Base-by-base conservation (phyloP, 2,329 filamentous ascomycete genomes). In the Ophiocordyceps camponoti-rufipedis region DNA sequence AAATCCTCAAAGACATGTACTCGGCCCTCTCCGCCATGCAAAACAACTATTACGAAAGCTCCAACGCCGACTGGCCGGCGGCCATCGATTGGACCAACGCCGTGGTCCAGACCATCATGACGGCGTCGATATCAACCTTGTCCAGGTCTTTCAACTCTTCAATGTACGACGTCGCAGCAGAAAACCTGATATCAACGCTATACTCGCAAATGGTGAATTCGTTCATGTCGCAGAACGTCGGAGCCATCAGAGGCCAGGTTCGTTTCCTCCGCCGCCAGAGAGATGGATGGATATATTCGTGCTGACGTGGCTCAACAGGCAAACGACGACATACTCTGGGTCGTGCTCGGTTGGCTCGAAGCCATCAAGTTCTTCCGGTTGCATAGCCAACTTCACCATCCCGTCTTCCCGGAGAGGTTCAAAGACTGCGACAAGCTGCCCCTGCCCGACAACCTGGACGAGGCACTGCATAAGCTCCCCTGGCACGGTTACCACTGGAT, bases 311-410 rank as follows among this genome's bases (percentile, higher is more conserved):
- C 9, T 10, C n/a, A 5, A 3, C 2, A 91, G 67, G 89, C 89
- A 0, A 94, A 81, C 58, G 89, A 95, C 57, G 89, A 96, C 59
- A 94, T 94, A 66, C 73, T 94, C 3, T 96, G 89, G 89, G 86
- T 95, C 1, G 86, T 93, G 2, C 70, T 96, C 35, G 85, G 82
- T 50, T 95, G 89, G 88, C 66, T 95, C 45, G 85, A 94, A 57
- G 76, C 75, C 43, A 74, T 87, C 50, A 79, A 82, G 52, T 87
- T 94, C 56, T 75, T 89, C 44, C 66, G 77, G 31, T 64, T 72
- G n/a, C 85, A 93, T 56, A 76, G 74, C 2, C 62, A 67, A 2
- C 58, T 77, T 16, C 78, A 85, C 58, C 83, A 80, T 54, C 60
- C 61, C 10, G 49, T 41, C 12, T 47, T 48, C 14, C 23, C 23